Conservation (phyloP, 2,329 filamentous ascomycete genomes). For the Raffaelea ambrosiae region DNA sequence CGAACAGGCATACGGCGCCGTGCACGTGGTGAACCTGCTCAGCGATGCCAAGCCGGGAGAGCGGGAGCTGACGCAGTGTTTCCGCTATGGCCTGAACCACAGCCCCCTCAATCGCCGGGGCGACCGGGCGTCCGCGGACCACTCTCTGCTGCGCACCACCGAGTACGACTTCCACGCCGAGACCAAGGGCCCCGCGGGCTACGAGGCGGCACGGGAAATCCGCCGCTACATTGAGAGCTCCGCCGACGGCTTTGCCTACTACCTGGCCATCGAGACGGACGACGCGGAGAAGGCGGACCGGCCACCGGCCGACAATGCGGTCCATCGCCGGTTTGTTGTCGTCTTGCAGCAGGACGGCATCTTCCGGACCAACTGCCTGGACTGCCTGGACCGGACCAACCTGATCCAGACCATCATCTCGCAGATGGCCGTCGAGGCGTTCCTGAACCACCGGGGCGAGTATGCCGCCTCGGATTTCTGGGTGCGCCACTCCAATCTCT, state of each 20-base stretch:
- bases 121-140: conserved; percentile 51
- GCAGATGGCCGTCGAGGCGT: conserved; percentile 82
- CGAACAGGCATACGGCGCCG: conserved; percentile 76
- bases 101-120: conserved; percentile 56
- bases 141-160: conserved; percentile 68
- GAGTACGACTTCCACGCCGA: conserved; percentile 97
- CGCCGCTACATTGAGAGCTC: conserved; percentile 68
- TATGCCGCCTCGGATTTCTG: conserved; percentile 73
- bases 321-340: conserved; percentile 47
- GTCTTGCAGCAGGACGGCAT: conserved; percentile 90
- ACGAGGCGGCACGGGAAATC: conserved; percentile 84
- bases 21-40: conserved; percentile 91
- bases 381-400: conserved; percentile 93
- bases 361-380: conserved; percentile 91
- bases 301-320: conserved; percentile 13
- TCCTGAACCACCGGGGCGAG: conserved; percentile 65
- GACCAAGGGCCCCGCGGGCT: conserved; percentile 76
- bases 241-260: conserved; percentile 86
- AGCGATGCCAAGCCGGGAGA: conserved; percentile 83
- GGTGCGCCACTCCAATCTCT: conserved; percentile 84
- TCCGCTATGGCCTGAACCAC: conserved; percentile 66
- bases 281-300: conserved; percentile 33
- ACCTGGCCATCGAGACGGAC: conserved; percentile 65
- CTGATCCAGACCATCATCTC: conserved; percentile 93
- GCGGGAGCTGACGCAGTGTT: conserved; percentile 71